Percentiles rank a stretch among this genome's conserved stretches.
phyloP scores from a whole-genome alignment of 176 grass and related monocot species.

The Dactylis glomerata region DNA sequence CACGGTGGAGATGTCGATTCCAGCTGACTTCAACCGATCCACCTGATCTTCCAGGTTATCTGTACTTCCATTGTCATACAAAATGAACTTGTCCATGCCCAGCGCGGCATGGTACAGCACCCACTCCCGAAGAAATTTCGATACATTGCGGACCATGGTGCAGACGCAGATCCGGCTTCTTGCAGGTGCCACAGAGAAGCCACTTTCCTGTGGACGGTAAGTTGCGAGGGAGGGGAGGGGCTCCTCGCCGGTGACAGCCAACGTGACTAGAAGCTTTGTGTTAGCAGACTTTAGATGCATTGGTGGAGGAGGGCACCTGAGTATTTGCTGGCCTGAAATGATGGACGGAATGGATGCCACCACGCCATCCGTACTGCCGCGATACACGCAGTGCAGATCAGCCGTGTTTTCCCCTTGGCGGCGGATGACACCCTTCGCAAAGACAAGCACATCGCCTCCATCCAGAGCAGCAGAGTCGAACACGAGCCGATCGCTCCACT shows the following conservation, averaged over 20 bases:
- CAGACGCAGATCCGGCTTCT: not conserved
- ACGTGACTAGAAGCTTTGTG: not conserved
- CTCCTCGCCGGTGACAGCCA: not conserved
- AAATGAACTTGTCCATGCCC: not conserved
- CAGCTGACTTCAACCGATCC: not conserved
- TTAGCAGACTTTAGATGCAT: not conserved
- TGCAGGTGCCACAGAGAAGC: not conserved
- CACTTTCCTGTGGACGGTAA: not conserved
- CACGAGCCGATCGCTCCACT: not conserved
- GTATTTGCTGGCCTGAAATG: not conserved
- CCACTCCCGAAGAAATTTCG: not conserved
- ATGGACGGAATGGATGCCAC: not conserved
- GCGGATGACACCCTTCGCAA: not conserved
- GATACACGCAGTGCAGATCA: not conserved
- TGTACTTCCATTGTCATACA: not conserved
- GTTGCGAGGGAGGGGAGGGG: not conserved
- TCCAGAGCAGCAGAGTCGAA: not conserved
- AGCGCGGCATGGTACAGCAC: not conserved
- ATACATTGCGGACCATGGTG: not conserved
- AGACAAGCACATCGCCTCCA: not conserved
- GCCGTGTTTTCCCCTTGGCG: not conserved
- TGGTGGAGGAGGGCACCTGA: not conserved
- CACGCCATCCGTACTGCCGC: not conserved
- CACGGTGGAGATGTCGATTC: not conserved
- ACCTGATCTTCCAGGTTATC: not conserved